These are phyloP conservation scores for Picea mariana DNA, from an alignment of 83 land plant species.

Conservation along the genomic window DNA sequence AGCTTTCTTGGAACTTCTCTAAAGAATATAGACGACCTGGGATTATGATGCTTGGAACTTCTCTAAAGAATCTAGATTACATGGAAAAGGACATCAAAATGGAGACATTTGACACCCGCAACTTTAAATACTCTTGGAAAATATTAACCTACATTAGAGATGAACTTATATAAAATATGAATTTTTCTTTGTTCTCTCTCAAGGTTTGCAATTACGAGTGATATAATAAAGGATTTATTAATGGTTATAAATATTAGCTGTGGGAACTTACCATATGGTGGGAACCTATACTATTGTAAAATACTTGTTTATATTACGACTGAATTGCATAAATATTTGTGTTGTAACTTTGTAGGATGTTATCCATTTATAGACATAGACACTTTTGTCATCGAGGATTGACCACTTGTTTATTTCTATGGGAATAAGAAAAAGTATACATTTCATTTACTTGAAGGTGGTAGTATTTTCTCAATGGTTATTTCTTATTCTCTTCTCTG, in stretches of 20 bases:
- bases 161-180: neutral
- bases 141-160: neutral
- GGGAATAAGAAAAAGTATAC: conserved; percentile 85
- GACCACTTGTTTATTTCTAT: conserved; percentile 97
- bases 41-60: conserved; percentile 89
- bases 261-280: neutral
- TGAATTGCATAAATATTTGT: neutral
- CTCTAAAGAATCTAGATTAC: conserved; percentile 75
- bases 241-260: neutral
- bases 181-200: conserved; percentile 1
- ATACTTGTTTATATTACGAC: neutral
- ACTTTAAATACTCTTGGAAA: conserved; percentile 98
- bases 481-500: no score
- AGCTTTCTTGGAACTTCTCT: conserved; percentile 99
- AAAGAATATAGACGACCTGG: conserved; percentile 93
- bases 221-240: neutral
- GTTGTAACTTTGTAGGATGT: conserved; percentile 64
- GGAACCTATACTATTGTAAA: no score
- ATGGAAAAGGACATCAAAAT: conserved; percentile 86
- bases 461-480: neutral
- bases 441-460: conserved; percentile 72
- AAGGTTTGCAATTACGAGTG: neutral
- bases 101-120: conserved; percentile 97
- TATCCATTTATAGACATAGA: conserved; percentile 96
- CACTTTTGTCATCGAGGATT: conserved; percentile 85